phyloP scores from a whole-genome alignment of 2,329 filamentous ascomycete genomes.

The Phialophora chinensis region DNA sequence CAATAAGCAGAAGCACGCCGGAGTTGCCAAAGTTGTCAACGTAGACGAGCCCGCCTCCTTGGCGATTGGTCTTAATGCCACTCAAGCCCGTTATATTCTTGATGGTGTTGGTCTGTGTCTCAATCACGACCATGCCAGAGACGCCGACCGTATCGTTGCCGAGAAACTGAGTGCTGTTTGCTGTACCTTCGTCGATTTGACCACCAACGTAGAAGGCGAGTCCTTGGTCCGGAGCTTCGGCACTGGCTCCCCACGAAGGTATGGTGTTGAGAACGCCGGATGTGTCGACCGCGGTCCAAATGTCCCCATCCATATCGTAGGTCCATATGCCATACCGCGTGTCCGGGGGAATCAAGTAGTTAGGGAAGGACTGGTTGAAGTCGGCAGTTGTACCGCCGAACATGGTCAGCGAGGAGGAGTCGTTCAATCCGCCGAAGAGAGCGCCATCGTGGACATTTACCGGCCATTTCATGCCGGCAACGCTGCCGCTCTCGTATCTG shows the following conservation, averaged over 20 bases:
- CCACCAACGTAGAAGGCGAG: conserved; percentile 51
- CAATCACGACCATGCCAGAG: conserved; percentile 50
- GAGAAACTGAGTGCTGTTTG: conserved; percentile 34
- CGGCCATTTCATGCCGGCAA: conserved; percentile 43
- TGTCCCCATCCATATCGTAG: conserved; percentile 37
- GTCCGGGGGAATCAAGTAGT: conserved; percentile 40
- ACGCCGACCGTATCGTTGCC: conserved; percentile 39
- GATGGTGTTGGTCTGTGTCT: conserved; percentile 45
- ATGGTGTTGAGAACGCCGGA: conserved; percentile 36
- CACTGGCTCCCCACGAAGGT: conserved; percentile 47
- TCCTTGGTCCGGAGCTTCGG: conserved; percentile 47
- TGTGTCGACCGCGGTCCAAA: conserved; percentile 42
- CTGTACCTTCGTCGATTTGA: conserved; percentile 47
- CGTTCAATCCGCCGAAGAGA: conserved; percentile 40
- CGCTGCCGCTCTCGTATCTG: conserved; percentile 14
- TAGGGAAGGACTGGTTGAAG: conserved; percentile 43
- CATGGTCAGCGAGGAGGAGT: conserved; percentile 42
- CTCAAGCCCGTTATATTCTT: conserved; percentile 48
- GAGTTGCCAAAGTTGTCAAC: conserved; percentile 45
- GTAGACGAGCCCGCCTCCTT: conserved; percentile 48
- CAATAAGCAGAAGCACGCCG: conserved; percentile 49
- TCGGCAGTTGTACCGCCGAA: conserved; percentile 45
- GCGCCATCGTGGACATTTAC: conserved; percentile 40
- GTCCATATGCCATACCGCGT: conserved; percentile 44
- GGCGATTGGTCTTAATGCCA: conserved; percentile 44